Evolutionary conservation across 345 rosid species (phyloP), one percentile per base, ranked within the genome.

Genomic region (Nasturtium officinale): DNA sequence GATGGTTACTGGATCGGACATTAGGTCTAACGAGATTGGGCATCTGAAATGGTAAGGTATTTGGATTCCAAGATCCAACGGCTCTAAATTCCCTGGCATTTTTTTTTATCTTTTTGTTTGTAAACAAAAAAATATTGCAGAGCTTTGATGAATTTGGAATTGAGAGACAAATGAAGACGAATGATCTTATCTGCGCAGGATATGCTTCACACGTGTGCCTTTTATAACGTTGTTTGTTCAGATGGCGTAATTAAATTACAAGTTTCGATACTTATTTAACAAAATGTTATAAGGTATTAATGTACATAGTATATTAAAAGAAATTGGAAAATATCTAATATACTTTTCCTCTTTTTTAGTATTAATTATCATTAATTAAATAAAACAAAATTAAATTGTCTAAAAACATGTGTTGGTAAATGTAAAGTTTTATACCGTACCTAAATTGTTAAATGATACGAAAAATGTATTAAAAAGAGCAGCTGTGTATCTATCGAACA

Each of bases 1-100:
- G 70, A 91, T 83, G 50, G 94, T 91, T 48, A 95, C 99, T 0
- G 99, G 99, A 84, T 95, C 99, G 21, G 93, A 83, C 98, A 95
- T 95, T 21, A 95, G 88, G 83, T 95, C 99, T 0, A 95, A 86
- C 0, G 99, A 95, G 76, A 95, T 90, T 29, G 99, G 99, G 38
- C 99, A 95, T 68, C 99, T 73, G 90, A 95, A 95, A 78, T 95
- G 92, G 75, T 88, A 87, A 3, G 98, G 98, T 32, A 95, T 78
- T 77, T 91, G 99, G 26, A 91, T 65, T 9, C 82, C 74, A 17
- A 87, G 76, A 81, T 95, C 98, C 77, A 95, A 74, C 28, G 98
- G 92, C 78, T 95, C 97, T 72, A 89, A 66, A 55, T 85, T 85
- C 66, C 78, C 83, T 35, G 88, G 89, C 96, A 88, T 90, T 55